Evolutionary conservation across 75 land plant species (phyloP).

Genomic region (Cunninghamia lanceolata): DNA sequence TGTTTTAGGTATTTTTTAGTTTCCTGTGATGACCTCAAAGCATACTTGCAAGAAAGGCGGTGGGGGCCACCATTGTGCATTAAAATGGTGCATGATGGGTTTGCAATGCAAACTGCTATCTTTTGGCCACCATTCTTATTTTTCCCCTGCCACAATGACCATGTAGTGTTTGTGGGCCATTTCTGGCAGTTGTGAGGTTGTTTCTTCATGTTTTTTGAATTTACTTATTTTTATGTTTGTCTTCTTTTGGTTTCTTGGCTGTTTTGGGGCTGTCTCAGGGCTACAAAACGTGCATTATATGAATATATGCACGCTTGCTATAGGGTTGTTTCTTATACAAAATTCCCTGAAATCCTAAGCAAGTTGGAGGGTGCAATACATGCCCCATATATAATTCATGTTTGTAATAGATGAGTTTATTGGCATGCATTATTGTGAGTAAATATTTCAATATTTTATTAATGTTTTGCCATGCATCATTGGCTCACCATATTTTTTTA

Average conservation of each 20-base stretch:
- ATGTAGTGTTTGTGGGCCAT: not conserved
- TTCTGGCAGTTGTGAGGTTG: not conserved
- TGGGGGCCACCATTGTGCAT: not conserved
- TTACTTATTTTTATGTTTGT: not conserved
- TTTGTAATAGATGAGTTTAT: too few species aligned
- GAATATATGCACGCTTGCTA: too few species aligned
- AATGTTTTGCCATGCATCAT: too few species aligned
- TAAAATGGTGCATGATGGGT: not conserved
- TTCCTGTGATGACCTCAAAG: not conserved
- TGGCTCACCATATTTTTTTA: not conserved
- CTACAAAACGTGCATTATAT: not conserved
- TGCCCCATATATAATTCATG: too few species aligned
- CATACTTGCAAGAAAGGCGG: not conserved
- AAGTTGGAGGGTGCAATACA: not conserved
- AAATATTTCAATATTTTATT: too few species aligned
- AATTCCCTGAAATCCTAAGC: too few species aligned
- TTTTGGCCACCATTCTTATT: not conserved
- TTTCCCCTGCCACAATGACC: not conserved
- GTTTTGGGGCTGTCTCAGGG: not conserved
- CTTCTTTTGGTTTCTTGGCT: not conserved
- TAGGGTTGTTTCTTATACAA: too few species aligned
- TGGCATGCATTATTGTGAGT: too few species aligned
- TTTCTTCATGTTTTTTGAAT: not conserved
- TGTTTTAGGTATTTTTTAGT: not conserved
- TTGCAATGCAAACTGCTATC: not conserved